Evolutionary conservation across 768 basidiomycete genomes (phyloP).

Genomic region (Phlebiopsis gigantea): DNA sequence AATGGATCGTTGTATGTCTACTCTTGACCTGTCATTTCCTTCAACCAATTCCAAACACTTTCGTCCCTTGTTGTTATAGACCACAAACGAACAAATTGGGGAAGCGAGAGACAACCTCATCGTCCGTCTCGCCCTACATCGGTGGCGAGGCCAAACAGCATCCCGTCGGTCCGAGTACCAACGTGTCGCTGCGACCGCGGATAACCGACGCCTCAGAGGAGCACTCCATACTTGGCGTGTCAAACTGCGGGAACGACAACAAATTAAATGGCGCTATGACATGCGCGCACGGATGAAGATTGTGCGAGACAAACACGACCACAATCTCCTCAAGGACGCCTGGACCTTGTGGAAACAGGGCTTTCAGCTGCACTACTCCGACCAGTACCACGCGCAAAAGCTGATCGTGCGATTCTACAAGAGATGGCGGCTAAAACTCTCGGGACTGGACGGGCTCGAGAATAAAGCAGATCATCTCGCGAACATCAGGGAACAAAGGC

Average conservation of each 20-base stretch:
- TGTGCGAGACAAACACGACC: constrained; percentile 51
- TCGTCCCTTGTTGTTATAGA: constrained; percentile 36
- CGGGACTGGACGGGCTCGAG: constrained; percentile 39
- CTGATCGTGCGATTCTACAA: constrained; percentile 39
- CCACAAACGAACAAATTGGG: constrained; percentile 63
- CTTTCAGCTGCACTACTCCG: constrained; percentile 45
- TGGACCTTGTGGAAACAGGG: constrained; percentile 67
- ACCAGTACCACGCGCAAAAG: constrained; percentile 42
- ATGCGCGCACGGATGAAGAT: constrained; percentile 69
- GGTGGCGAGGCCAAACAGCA: constrained; percentile 48
- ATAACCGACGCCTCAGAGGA: constrained; percentile 38
- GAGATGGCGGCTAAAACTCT: constrained; percentile 49
- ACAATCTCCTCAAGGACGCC: constrained; percentile 46
- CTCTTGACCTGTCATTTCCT: constrained; percentile 8
- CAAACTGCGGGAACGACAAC: constrained; percentile 48
- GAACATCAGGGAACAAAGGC: constrained; percentile 31
- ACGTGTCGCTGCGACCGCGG: constrained; percentile 39
- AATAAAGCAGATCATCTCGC: constrained; percentile 45
- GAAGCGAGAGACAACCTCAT: constrained; percentile 65
- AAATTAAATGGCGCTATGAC: constrained; percentile 56
- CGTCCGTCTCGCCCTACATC: constrained; percentile 50
- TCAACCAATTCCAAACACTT: constrained; percentile 10
- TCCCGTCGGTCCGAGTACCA: constrained; percentile 34
- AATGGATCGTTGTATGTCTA: constrained; percentile 67
- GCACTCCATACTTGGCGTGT: constrained; percentile 49